phyloP scores from a whole-genome alignment of 306 rosid species.

The Delonix regia region DNA sequence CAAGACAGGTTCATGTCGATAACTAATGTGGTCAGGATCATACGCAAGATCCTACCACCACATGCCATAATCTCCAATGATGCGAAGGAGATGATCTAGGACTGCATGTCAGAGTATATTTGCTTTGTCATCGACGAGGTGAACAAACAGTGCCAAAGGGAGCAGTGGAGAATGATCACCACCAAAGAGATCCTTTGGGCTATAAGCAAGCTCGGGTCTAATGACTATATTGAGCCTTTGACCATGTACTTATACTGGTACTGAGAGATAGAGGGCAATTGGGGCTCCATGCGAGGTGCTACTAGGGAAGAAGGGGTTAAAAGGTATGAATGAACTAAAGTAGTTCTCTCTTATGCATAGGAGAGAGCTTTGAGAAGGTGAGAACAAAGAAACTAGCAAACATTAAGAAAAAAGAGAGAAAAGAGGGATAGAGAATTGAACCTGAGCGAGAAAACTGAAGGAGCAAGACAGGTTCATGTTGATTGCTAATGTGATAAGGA shows the following conservation, averaged over 20 bases:
- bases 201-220: conserved; percentile 83
- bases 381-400: no score
- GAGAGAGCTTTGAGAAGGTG: no score
- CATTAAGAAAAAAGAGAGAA: no score
- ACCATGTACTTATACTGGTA: conserved; percentile 73
- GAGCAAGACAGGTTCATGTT: conserved; percentile 96
- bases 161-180: conserved; percentile 84
- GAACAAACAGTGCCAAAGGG: conserved; percentile 82
- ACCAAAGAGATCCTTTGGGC: conserved; percentile 94
- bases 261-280: conserved; percentile 77
- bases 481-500: conserved; percentile 85
- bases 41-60: conserved; percentile 81
- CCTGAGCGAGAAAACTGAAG: no score
- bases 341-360: no score
- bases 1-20: conserved; percentile 96
- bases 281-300: conserved; percentile 61
- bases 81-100: conserved; percentile 86
- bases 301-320: no score
- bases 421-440: no score
- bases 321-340: no score
- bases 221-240: conserved; percentile 78
- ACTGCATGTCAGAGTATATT: conserved; percentile 81
- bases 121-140: conserved; percentile 92
- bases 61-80: conserved; percentile 83
- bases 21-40: conserved; percentile 84